These are phyloP conservation scores for Ophiostoma ips DNA, from an alignment of 2,329 filamentous ascomycete genomes.

Conservation along the genomic window DNA sequence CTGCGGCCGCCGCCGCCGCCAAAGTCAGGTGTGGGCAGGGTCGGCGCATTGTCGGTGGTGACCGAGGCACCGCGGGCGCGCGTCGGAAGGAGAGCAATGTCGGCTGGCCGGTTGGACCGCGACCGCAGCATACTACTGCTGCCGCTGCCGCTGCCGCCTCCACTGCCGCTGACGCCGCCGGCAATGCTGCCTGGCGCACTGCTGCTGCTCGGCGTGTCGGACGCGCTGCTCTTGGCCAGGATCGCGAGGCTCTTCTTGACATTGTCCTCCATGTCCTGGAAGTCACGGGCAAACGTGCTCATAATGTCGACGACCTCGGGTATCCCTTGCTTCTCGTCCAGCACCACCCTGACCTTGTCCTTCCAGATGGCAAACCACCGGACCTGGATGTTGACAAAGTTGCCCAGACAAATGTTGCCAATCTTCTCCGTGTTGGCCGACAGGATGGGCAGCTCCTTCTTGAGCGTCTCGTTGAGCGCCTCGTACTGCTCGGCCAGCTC, in stretches of 20 bases:
- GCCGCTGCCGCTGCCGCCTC: background rate
- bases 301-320: slow-evolving; percentile 61
- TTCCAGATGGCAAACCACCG: slow-evolving; percentile 75
- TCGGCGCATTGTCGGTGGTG: slow-evolving; percentile 48
- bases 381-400: slow-evolving; percentile 72
- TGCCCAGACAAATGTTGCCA: slow-evolving; percentile 68
- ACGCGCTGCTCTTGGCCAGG: slow-evolving; percentile 60
- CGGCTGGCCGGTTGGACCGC: slow-evolving; percentile 31
- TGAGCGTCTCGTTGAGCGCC: slow-evolving; percentile 82
- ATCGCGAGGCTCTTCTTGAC: slow-evolving; percentile 54
- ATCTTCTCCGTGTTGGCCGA: slow-evolving; percentile 70
- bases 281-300: slow-evolving; percentile 65
- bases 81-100: slow-evolving; percentile 20
- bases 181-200: slow-evolving; percentile 3
- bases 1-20: too few relatives aligned
- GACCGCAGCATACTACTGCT: slow-evolving; percentile 27
- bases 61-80: slow-evolving; percentile 45
- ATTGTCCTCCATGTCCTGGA: slow-evolving; percentile 59
- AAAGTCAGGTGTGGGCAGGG: slow-evolving; percentile 52
- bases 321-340: slow-evolving; percentile 47
- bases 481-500: slow-evolving; percentile 82
- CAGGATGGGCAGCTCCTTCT: slow-evolving; percentile 78
- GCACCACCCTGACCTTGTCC: slow-evolving; percentile 63
- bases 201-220: slow-evolving; percentile 29
- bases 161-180: too few relatives aligned